Conservation (phyloP, 225 moss, liverwort and hornwort genomes). For the Pseudisothecium myosuroides region DNA sequence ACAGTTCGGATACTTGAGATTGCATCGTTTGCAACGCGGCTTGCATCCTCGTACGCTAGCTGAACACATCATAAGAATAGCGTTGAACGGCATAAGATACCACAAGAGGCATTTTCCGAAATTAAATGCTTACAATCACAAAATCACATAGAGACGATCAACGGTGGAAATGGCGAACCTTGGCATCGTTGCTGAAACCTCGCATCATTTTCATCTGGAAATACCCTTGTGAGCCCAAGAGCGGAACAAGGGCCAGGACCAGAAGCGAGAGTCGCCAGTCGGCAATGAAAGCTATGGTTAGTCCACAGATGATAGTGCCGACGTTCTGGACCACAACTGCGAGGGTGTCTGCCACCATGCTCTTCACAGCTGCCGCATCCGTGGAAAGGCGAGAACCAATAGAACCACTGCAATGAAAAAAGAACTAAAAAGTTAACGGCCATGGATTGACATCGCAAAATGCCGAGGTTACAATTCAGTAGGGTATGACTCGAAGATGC, state of each 20-base stretch:
- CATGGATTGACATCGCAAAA: background rate
- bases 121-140: background rate
- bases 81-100: background rate
- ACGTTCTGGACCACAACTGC: conserved; percentile 54
- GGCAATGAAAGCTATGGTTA: conserved; percentile 64
- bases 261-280: conserved; percentile 79
- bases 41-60: background rate
- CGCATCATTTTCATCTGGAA: conserved; percentile 59
- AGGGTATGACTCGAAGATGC: background rate
- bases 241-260: conserved; percentile 66
- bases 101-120: background rate
- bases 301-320: conserved; percentile 44
- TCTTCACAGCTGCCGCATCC: conserved; percentile 77
- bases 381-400: conserved; percentile 75
- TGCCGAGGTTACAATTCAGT: background rate
- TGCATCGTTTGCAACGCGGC: conserved; percentile 11
- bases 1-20: conserved; percentile 59
- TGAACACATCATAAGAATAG: background rate
- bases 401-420: conserved; percentile 53
- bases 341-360: conserved; percentile 76
- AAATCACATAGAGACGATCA: background rate
- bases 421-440: background rate
- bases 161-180: conserved; percentile 32
- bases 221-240: conserved; percentile 60
- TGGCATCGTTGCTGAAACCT: conserved; percentile 70